Conservation (phyloP, 2,329 filamentous ascomycete genomes). For the Trichoderma citrinoviride region DNA sequence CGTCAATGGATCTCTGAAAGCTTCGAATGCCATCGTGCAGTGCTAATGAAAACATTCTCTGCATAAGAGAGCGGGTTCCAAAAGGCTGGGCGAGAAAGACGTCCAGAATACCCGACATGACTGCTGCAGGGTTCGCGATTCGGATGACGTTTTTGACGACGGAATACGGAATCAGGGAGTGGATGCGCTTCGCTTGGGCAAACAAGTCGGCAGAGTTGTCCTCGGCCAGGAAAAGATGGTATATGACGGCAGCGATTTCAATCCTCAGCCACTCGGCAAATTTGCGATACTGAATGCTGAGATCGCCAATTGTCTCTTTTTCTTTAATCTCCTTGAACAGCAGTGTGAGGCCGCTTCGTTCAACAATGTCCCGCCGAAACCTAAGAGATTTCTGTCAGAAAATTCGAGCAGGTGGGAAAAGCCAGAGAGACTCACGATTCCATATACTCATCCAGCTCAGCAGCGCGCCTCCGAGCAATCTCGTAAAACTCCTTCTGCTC, state of each 20-base stretch:
- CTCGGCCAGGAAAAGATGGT: conserved; percentile 95
- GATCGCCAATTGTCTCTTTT: conserved; percentile 80
- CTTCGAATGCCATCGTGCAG: conserved; percentile 84
- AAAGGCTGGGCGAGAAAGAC: conserved; percentile 96
- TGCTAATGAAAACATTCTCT: conserved; percentile 90
- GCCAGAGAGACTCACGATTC: conserved; percentile 62
- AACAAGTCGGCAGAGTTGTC: conserved; percentile 98
- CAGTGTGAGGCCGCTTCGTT: conserved; percentile 79
- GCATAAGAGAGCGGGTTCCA: conserved; percentile 82
- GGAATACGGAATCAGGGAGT: conserved; percentile 90
- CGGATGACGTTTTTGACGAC: conserved; percentile 95
- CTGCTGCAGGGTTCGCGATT: conserved; percentile 91
- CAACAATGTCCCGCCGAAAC: conserved; percentile 66
- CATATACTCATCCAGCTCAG: conserved; percentile 97
- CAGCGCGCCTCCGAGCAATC: conserved; percentile 83
- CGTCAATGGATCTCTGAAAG: conserved; percentile 84
- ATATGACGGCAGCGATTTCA: conserved; percentile 92
- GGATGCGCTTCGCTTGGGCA: conserved; percentile 88
- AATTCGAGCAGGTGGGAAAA: not conserved
- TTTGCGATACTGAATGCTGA: conserved; percentile 94
- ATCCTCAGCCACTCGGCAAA: conserved; percentile 98
- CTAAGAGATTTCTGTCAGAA: conserved; percentile 32
- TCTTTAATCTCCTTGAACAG: conserved; percentile 91
- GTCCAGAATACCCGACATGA: conserved; percentile 94
- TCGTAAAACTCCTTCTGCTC: conserved; percentile 96